Conservation (phyloP, 371 early-diverging fungal genomes). For the Capillidium rhysosporum region DNA sequence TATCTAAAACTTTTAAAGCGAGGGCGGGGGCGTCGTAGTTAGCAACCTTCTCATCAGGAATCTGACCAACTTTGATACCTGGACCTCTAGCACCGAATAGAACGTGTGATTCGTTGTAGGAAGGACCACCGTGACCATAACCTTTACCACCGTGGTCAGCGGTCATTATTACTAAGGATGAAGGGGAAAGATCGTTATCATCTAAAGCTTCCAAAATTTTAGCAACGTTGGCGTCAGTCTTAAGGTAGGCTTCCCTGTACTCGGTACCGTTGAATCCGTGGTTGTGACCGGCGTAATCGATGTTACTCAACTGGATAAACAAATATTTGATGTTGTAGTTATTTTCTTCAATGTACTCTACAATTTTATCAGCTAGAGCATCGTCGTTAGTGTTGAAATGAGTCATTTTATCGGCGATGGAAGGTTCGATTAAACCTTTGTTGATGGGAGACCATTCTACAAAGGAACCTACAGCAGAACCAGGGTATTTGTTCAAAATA, state of each 20-base stretch:
- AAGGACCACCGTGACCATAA: conserved; percentile 5
- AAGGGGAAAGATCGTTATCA: neutral
- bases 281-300: conserved; percentile 8
- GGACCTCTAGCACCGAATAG: conserved; percentile 4
- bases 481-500: neutral
- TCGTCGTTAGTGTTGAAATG: neutral
- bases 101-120: conserved; percentile 1
- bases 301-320: conserved; percentile 7
- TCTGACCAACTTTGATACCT: neutral
- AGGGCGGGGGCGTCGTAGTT: neutral
- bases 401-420: neutral
- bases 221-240: conserved; percentile 2
- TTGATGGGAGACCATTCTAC: conserved; percentile 8
- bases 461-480: conserved; percentile 1
- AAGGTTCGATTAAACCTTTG: conserved; percentile 8
- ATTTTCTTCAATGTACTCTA: conserved; percentile 3
- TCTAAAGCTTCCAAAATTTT: conserved; percentile 4
- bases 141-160: conserved; percentile 10
- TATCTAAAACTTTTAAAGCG: neutral
- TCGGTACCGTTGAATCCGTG: neutral
- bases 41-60: neutral
- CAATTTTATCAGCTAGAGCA: conserved; percentile 1
- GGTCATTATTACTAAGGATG: conserved; percentile 7
- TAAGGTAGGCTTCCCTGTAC: conserved; percentile 3
- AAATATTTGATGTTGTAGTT: neutral